These are phyloP conservation scores for Rehmannia glutinosa DNA, from an alignment of 257 asterid species.

Conservation along the genomic window DNA sequence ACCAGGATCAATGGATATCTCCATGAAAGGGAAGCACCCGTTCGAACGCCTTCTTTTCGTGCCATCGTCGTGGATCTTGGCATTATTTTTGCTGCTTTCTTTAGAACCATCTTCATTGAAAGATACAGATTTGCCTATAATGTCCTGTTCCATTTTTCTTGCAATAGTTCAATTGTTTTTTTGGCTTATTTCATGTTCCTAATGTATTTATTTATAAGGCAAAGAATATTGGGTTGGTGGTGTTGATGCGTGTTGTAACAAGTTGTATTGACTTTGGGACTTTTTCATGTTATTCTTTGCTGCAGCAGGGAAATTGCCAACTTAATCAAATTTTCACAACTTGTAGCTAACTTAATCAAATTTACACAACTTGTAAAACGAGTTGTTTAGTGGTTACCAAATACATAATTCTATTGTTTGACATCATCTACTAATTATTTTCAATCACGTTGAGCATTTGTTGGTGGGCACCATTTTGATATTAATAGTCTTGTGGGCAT, in stretches of 20 bases:
- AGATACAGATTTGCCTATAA: conserved; percentile 19
- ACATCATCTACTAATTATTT: not conserved
- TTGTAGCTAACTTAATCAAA: too few species aligned
- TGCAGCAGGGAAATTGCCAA: too few species aligned
- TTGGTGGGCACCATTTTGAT: not conserved
- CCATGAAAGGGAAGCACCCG: conserved; percentile 51
- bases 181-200: not conserved
- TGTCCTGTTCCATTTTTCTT: conserved; percentile 28
- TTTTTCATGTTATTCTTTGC: conserved; percentile 5
- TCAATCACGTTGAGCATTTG: not conserved
- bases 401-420: not conserved
- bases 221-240: not conserved
- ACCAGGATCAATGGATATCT: conserved; percentile 59
- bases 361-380: conserved; percentile 6
- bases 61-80: not conserved
- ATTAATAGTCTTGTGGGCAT: too few species aligned
- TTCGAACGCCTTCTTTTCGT: conserved; percentile 22
- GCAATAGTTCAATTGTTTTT: not conserved
- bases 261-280: conserved; percentile 16
- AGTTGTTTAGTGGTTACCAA: not conserved
- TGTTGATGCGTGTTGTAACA: conserved; percentile 27
- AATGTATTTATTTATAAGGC: conserved; percentile 12
- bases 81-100: conserved; percentile 4
- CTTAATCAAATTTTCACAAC: conserved; percentile 10
- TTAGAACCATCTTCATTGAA: conserved; percentile 9